phyloP scores from a whole-genome alignment of 345 rosid genomes.

The Rhizophora mangle region DNA sequence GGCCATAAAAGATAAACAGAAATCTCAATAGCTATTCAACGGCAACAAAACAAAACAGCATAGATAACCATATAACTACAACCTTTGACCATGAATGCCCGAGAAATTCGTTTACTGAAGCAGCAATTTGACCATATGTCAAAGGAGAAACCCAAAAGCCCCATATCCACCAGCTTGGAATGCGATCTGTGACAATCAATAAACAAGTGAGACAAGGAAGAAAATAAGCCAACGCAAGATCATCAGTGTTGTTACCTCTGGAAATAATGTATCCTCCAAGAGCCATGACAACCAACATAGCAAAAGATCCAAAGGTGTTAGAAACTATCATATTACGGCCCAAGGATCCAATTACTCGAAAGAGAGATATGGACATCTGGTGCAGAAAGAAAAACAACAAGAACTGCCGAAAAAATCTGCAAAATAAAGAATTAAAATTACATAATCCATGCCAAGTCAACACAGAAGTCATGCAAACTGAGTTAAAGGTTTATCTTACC shows the following conservation, averaged over 20 bases:
- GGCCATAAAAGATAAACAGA: not conserved
- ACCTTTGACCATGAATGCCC: conserved; percentile 94
- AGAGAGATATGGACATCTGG: conserved; percentile 87
- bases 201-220: conserved; percentile 10
- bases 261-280: conserved; percentile 95
- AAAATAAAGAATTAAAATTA: conserved; percentile 25
- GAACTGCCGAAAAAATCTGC: conserved; percentile 83
- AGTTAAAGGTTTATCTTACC: conserved; percentile 42
- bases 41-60: not conserved
- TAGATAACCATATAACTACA: not conserved
- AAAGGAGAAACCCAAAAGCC: conserved; percentile 97
- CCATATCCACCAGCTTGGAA: conserved; percentile 99
- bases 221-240: conserved; percentile 8
- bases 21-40: not conserved
- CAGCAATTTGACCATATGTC: conserved; percentile 96
- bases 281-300: conserved; percentile 95
- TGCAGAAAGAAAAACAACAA: conserved; percentile 84
- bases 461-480: conserved; percentile 8
- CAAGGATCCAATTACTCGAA: conserved; percentile 95
- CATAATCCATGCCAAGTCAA: conserved; percentile 13
- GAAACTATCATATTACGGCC: conserved; percentile 96
- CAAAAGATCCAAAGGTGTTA: conserved; percentile 96
- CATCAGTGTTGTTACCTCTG: conserved; percentile 49
- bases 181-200: conserved; percentile 54
- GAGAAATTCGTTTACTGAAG: conserved; percentile 92